Base-by-base conservation (phyloP, 2,329 filamentous ascomycete genomes). In the Cladophialophora yegresii region DNA sequence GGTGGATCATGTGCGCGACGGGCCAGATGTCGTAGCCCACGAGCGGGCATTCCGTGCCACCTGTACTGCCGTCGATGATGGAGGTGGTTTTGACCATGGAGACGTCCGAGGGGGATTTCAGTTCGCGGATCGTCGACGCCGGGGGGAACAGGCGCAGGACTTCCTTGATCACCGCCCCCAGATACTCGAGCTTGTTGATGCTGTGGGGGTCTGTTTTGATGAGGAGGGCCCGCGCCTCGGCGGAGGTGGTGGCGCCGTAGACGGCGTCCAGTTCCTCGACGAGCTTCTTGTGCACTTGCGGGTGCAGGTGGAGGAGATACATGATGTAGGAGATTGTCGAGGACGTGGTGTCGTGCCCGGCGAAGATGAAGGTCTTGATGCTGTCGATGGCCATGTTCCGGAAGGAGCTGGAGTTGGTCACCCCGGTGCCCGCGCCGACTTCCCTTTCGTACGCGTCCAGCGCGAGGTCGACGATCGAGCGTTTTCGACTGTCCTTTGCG, bases 161-260 rank as follows among this genome's bases (percentile, higher is more conserved):
- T 72, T 87, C 84, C 63, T 83, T 83, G 65, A 84, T 77, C 7
- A 84, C 77, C 28, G 82, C 83, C 4, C 73, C 74, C 2, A 83
- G 84, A 71, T 84, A 85, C 0, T 78, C 76, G 26, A 86, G 76
- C 49, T 79, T 75, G 71, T 82, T 84, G 56, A 86, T 75, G 3
- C 82, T 75, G 28, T 77, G 72, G 0, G 82, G 79, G 28, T 82
- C 74, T 1, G 75, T 67, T 36, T 75, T 72, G 22, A 86, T 75
- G 30, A 69, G 32, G 57, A 63, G 66, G 1, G 77, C 77, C 33
- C 61, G 47, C 10, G 51, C n/a, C 0, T 77, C 76, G 4, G 72
- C 72, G 4, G 75, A 69, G 8, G 75, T 70, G 49, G 81, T 76
- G 0, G 75, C 55, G 16, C 82, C 80, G 49, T 85, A 80, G n/a